Percentiles rank a stretch among this genome's conserved stretches.
phyloP scores from a whole-genome alignment of 169 alveolate species.

The Plasmodium gaboni region DNA sequence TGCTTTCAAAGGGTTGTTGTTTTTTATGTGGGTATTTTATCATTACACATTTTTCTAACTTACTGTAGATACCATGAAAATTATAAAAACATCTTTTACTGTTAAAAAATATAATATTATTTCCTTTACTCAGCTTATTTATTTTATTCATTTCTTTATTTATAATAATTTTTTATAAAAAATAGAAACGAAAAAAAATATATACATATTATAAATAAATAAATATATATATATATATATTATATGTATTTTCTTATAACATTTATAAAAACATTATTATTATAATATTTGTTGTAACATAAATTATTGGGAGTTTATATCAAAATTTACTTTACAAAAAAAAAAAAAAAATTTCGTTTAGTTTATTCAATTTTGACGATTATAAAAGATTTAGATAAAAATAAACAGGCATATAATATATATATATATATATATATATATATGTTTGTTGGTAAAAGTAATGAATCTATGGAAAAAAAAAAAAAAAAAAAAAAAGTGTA shows the following conservation, averaged over 20 bases:
- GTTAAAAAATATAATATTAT: slow-evolving; percentile 7
- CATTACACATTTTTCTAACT: slow-evolving; percentile 12
- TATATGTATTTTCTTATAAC: not conserved
- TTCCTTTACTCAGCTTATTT: slow-evolving; percentile 11
- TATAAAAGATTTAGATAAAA: too few relatives aligned
- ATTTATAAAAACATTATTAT: too few relatives aligned
- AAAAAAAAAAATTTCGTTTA: too few relatives aligned
- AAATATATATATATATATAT: slow-evolving; percentile 2
- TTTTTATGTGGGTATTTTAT: not conserved
- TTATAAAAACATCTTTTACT: slow-evolving; percentile 37
- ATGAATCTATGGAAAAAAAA: too few relatives aligned
- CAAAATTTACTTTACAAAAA: too few relatives aligned
- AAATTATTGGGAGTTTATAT: too few relatives aligned
- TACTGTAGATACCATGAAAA: slow-evolving; percentile 14
- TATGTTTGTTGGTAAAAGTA: too few relatives aligned
- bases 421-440: too few relatives aligned
- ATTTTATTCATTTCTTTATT: slow-evolving; percentile 55
- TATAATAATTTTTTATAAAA: not conserved
- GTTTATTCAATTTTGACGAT: too few relatives aligned
- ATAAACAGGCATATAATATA: too few relatives aligned
- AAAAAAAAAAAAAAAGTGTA: too few relatives aligned
- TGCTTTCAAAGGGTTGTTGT: not conserved
- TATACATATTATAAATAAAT: not conserved
- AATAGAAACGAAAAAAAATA: not conserved
- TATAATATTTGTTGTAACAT: too few relatives aligned